Evolutionary conservation across 1,139 yeast genomes (phyloP).

Genomic region (Yamadazyma atlantica): DNA sequence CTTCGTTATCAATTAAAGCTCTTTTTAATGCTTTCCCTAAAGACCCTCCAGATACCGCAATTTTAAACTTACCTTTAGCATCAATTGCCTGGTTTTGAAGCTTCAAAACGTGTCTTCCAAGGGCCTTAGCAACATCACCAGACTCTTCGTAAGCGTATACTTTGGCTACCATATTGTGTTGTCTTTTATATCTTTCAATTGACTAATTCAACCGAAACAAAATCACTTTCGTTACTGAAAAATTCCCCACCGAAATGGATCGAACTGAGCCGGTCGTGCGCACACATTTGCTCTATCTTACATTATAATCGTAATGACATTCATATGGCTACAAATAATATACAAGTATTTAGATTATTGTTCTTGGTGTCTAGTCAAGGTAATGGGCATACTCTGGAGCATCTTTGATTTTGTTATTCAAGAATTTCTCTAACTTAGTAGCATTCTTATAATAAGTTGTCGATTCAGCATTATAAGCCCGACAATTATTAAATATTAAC

Average conservation of each 20-base stretch:
- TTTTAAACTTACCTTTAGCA: conserved; percentile 48
- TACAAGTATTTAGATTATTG: conserved; percentile 13
- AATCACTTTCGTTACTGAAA: too few relatives aligned
- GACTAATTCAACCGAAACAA: too few relatives aligned
- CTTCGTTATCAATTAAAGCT: conserved; percentile 62
- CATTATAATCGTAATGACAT: not conserved
- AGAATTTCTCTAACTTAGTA: conserved; percentile 84
- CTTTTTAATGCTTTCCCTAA: conserved; percentile 71
- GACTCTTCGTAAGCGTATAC: conserved; percentile 56
- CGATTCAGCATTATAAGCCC: conserved; percentile 83
- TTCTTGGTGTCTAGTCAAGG: too few relatives aligned
- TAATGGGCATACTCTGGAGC: conserved; percentile 65
- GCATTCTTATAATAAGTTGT: conserved; percentile 92
- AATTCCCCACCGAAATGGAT: not conserved
- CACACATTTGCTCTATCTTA: not conserved
- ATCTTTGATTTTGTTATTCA: conserved; percentile 78
- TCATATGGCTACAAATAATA: not conserved
- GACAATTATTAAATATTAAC: conserved; percentile 84
- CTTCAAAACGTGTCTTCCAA: conserved; percentile 54
- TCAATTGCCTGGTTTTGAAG: conserved; percentile 55
- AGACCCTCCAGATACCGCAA: conserved; percentile 92
- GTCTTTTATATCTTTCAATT: not conserved
- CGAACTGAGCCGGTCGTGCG: not conserved
- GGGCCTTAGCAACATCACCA: conserved; percentile 56
- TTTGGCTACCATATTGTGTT: conserved; percentile 25